Evolutionary conservation across 768 basidiomycete genomes (phyloP), one percentile per base, ranked within the genome.

Genomic region (Trametes cingulata): DNA sequence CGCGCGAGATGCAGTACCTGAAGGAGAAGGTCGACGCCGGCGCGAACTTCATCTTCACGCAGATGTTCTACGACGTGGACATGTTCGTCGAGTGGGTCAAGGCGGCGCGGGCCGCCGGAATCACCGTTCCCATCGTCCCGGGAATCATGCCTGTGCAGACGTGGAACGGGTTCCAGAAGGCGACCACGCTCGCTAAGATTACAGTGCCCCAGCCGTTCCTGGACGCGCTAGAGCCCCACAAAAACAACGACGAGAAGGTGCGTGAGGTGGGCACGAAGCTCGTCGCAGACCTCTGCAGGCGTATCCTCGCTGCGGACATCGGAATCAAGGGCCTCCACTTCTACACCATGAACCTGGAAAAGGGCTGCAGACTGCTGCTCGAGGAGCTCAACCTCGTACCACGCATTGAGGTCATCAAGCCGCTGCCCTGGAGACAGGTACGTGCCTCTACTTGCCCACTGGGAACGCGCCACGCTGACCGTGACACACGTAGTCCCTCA

Each of bases 341-440:
- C 74, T 96, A 98, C 74, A 98, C 96, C 58, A 92, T 98, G 91
- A 98, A 98, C 72, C 77, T 98, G 52, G 94, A 96, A 74, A 95
- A 87, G 72, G 97, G 92, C 13, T 95, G 95, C 8, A 90, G 91
- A 72, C 93, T 98, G 93, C 78, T 99, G 33, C 80, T 99, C 29
- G 87, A 98, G 72, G 95, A 98, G 73, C 78, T 98, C 52, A 87
- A 88, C 66, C 82, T 98, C 52, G 91, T 95, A 43, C 90, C 94
- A 3, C 81, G 90, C 46, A 80, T 93, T 25, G 95, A 98, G 75
- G 90, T 91, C 17, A 83, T 98, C 73, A 95, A 95, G 67, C 96
- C 97, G 39, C 75, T 99, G 24, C 97, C 97, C 1, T 99, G 97
- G 97, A 85, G 96, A 75, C 95, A 96, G 79, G 92, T 91, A 69